These are phyloP conservation scores for Alternaria sp. DNA, from an alignment of 2,329 filamentous ascomycete genomes.

Conservation along the genomic window DNA sequence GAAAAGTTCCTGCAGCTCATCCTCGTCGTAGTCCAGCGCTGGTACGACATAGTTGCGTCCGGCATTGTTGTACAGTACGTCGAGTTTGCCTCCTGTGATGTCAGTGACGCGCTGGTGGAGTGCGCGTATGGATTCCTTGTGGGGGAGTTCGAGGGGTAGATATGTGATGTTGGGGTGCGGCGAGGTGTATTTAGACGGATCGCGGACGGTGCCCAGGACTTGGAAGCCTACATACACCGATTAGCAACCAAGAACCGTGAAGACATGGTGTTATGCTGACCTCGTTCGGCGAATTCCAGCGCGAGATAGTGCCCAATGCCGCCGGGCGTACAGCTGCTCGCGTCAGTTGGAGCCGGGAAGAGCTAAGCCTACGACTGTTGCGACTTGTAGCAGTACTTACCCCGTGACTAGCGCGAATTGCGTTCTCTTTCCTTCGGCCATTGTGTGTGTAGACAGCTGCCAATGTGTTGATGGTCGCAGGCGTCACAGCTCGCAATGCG, in stretches of 20 bases:
- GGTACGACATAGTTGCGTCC: slow-evolving; percentile 64
- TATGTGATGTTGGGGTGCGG: slow-evolving; percentile 60
- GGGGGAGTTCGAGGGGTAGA: slow-evolving; percentile 61
- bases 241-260: not conserved
- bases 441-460: slow-evolving; percentile 1
- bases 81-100: slow-evolving; percentile 57
- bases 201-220: slow-evolving; percentile 65
- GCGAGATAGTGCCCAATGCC: slow-evolving; percentile 66
- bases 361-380: not conserved
- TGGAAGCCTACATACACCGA: slow-evolving; percentile 51
- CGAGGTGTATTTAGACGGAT: slow-evolving; percentile 56
- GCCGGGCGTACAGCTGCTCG: slow-evolving; percentile 56
- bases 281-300: slow-evolving; percentile 60
- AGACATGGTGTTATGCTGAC: slow-evolving; percentile 16
- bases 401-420: slow-evolving; percentile 49
- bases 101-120: slow-evolving; percentile 56
- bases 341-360: slow-evolving; percentile 15
- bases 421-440: slow-evolving; percentile 20
- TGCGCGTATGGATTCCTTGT: slow-evolving; percentile 55
- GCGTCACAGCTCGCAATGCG: not conserved
- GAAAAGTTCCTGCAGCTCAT: slow-evolving; percentile 41
- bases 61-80: slow-evolving; percentile 66
- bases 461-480: not conserved
- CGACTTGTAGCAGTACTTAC: slow-evolving; percentile 23
- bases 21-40: slow-evolving; percentile 59